phyloP scores from a whole-genome alignment of 1,284 basidiomycete species.

The Sporisorium iseilematis-ciliati region DNA sequence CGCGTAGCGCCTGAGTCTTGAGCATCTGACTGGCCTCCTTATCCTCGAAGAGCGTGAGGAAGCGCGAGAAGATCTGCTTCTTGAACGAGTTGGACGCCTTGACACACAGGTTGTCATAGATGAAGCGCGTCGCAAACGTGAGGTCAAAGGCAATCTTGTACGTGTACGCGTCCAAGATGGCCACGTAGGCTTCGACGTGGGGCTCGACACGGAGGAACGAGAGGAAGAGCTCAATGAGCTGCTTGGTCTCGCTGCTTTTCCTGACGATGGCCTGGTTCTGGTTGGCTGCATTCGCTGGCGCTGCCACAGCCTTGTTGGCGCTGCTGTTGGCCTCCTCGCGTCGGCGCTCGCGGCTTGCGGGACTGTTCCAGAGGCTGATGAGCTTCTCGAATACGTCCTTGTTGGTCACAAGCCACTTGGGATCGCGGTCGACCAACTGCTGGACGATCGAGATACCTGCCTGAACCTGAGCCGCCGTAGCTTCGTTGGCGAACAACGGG shows the following conservation, averaged over 20 bases:
- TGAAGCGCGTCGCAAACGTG: conserved; percentile 84
- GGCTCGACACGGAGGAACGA: conserved; percentile 75
- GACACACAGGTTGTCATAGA: conserved; percentile 85
- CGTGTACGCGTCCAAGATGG: conserved; percentile 85
- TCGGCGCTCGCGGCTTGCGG: conserved; percentile 51
- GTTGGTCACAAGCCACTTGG: conserved; percentile 77
- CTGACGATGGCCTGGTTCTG: conserved; percentile 15
- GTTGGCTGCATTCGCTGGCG: conserved; percentile 17
- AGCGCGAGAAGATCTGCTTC: conserved; percentile 84
- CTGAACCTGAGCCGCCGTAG: conserved; percentile 41
- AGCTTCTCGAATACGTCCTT: conserved; percentile 67
- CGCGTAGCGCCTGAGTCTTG: conserved; percentile 87
- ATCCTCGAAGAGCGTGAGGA: conserved; percentile 85
- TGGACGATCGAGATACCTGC: conserved; percentile 78
- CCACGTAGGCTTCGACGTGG: conserved; percentile 88
- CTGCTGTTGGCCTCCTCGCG: conserved; percentile 54
- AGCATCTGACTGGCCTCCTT: conserved; percentile 78
- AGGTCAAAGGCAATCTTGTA: conserved; percentile 86
- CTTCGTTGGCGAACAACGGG: conserved; percentile 59
- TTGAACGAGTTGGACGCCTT: conserved; percentile 76
- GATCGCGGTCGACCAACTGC: conserved; percentile 79
- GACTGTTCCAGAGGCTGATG: conserved; percentile 69
- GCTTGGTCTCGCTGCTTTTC: conserved; percentile 75
- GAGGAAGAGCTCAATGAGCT: conserved; percentile 77
- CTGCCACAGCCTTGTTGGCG: conserved; percentile 34